Conservation (phyloP, 768 basidiomycete genomes). For the Lactifluus piperatus region DNA sequence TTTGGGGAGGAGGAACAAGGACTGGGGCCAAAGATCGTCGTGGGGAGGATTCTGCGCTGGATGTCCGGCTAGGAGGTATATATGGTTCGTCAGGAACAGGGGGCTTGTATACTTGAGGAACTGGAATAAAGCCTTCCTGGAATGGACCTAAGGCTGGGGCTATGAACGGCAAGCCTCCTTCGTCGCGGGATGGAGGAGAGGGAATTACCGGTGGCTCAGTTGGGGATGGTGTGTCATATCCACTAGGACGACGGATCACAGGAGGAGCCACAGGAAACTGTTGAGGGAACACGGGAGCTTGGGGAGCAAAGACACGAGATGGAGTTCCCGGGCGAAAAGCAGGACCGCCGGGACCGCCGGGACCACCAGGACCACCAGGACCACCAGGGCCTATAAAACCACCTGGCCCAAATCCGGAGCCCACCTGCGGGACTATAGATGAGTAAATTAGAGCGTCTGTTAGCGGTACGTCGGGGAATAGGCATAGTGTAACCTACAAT, state of each 20-base stretch:
- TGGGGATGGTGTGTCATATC: constrained; percentile 5
- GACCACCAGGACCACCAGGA: background rate
- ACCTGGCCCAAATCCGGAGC: background rate
- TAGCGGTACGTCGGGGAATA: too few relatives aligned
- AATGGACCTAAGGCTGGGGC: background rate
- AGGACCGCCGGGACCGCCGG: background rate
- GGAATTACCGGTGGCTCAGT: constrained; percentile 10
- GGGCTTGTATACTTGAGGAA: constrained; percentile 7
- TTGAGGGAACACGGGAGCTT: too few relatives aligned
- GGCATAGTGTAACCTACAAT: too few relatives aligned
- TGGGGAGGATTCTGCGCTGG: background rate
- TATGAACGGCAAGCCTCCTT: background rate
- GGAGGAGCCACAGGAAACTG: too few relatives aligned
- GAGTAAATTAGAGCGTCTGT: too few relatives aligned
- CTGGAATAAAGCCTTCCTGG: background rate
- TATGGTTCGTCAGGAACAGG: constrained; percentile 1
- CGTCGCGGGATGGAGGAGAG: background rate
- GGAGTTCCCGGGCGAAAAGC: background rate
- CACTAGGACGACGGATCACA: background rate
- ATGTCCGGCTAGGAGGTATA: background rate
- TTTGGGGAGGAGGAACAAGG: background rate
- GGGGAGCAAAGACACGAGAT: too few relatives aligned
- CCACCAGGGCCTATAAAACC: too few relatives aligned
- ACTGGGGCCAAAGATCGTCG: constrained; percentile 1
- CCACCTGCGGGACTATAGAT: constrained; percentile 17